phyloP scores from a whole-genome alignment of 805 yeast species.

The Kodamaea nitidulidarum region DNA sequence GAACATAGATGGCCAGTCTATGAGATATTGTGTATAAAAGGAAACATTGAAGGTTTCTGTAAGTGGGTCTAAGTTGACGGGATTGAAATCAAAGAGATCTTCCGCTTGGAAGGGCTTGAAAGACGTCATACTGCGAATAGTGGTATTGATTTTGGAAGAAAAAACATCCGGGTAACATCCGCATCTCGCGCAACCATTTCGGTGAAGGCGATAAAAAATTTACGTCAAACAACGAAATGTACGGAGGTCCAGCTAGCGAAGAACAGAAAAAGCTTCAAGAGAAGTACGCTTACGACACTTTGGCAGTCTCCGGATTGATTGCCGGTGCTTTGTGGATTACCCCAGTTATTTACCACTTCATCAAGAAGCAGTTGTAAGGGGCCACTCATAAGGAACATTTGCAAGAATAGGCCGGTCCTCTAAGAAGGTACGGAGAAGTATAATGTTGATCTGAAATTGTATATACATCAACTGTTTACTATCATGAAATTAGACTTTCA shows the following conservation, averaged over 20 bases:
- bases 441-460: constrained; percentile 1
- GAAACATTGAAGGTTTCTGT: constrained; percentile 88
- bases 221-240: constrained; percentile 22
- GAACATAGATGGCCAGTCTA: constrained; percentile 84
- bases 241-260: constrained; percentile 55
- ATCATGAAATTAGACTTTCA: background rate
- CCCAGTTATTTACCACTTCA: constrained; percentile 54
- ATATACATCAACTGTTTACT: constrained; percentile 3
- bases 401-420: background rate
- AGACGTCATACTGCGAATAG: constrained; percentile 62
- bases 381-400: too few relatives aligned
- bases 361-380: constrained; percentile 44
- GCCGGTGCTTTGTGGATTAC: constrained; percentile 61
- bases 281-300: constrained; percentile 54
- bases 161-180: constrained; percentile 8
- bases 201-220: background rate
- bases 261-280: constrained; percentile 67
- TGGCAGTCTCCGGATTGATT: constrained; percentile 55
- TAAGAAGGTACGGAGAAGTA: background rate
- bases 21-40: constrained; percentile 79
- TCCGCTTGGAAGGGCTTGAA: constrained; percentile 83
- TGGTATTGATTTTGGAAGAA: background rate
- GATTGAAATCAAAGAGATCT: constrained; percentile 68
- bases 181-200: background rate
- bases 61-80: constrained; percentile 79